These are phyloP conservation scores for Phialophora tarda DNA, from an alignment of 2,329 filamentous ascomycete species.

Conservation along the genomic window DNA sequence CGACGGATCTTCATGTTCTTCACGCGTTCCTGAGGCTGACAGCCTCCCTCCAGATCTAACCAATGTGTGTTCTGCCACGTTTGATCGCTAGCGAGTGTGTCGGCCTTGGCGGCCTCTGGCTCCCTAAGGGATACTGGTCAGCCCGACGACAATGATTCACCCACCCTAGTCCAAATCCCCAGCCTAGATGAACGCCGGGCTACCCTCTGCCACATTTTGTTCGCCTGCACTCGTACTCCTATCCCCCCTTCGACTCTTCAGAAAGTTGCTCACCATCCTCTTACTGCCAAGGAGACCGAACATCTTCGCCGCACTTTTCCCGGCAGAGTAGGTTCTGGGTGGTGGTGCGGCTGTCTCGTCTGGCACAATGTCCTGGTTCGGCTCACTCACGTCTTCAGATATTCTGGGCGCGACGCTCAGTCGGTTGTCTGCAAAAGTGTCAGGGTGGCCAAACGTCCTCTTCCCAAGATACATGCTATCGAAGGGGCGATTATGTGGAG, in stretches of 20 bases:
- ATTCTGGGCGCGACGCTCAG: constrained; percentile 32
- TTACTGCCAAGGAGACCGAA: constrained; percentile 31
- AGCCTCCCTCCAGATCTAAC: neutral
- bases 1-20: neutral
- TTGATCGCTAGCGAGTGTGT: neutral
- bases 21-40: neutral
- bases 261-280: constrained; percentile 41
- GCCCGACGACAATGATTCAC: neutral
- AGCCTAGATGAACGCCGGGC: constrained; percentile 28
- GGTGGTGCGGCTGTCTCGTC: constrained; percentile 20
- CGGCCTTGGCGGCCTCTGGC: neutral
- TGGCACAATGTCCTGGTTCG: neutral
- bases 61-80: neutral
- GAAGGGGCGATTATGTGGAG: constrained; percentile 37
- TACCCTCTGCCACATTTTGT: constrained; percentile 15
- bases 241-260: constrained; percentile 34
- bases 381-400: constrained; percentile 17
- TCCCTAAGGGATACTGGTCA: constrained; percentile 15
- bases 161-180: constrained; percentile 1
- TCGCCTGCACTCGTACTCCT: constrained; percentile 23
- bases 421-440: constrained; percentile 31
- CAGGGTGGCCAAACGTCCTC: constrained; percentile 31
- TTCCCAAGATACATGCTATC: constrained; percentile 40
- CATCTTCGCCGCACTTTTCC: constrained; percentile 29
- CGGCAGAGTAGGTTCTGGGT: constrained; percentile 18